phyloP scores from a whole-genome alignment of 2,329 filamentous ascomycete genomes.

The Epichloe typhina region DNA sequence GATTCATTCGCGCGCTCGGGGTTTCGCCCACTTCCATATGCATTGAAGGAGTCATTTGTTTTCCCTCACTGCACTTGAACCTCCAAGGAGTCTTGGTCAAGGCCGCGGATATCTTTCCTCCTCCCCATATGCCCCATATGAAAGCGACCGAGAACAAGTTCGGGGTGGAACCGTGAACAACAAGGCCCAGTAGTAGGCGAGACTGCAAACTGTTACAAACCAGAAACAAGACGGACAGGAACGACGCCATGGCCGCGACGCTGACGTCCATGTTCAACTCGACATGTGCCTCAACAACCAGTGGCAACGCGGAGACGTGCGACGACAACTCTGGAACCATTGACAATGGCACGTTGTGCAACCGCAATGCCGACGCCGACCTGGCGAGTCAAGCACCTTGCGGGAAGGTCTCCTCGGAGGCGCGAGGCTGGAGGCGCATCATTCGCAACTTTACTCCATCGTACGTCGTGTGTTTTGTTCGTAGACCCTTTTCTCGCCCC shows the following conservation, averaged over 20 bases:
- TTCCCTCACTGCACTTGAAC: no score
- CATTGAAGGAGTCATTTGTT: no score
- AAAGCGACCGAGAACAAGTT: no score
- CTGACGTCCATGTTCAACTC: neutral
- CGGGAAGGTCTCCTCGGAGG: slow-evolving; percentile 14
- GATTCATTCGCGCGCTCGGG: neutral
- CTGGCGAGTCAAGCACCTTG: slow-evolving; percentile 10
- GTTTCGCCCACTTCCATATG: neutral
- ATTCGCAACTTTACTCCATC: slow-evolving; percentile 42
- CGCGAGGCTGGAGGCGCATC: slow-evolving; percentile 29
- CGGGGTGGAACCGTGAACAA: no score
- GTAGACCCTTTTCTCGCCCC: neutral
- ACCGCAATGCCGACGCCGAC: neutral
- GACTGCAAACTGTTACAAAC: no score
- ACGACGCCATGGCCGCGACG: neutral
- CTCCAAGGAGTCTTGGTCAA: no score
- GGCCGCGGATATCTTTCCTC: no score
- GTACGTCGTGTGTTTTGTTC: slow-evolving; percentile 19
- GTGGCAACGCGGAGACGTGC: neutral
- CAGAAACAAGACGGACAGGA: no score
- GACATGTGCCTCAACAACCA: neutral
- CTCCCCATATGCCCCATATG: no score
- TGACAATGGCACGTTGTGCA: neutral
- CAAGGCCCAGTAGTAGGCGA: no score
- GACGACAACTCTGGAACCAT: neutral